These are phyloP conservation scores for Auricularia heimuer DNA, from an alignment of 768 basidiomycete species.

Conservation along the genomic window DNA sequence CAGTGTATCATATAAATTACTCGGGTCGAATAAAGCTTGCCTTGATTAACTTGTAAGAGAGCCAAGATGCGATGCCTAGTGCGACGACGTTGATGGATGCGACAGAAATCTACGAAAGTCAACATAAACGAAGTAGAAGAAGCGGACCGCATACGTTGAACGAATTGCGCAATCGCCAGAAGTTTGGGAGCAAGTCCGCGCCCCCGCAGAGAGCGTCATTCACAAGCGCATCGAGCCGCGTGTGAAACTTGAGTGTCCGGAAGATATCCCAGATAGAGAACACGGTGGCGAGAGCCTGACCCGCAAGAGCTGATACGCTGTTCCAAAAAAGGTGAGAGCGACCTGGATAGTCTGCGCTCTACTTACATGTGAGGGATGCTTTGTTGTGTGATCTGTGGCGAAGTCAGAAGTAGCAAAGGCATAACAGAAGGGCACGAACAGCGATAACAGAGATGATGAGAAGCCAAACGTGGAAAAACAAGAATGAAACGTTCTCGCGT, in stretches of 20 bases:
- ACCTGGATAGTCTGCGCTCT: no score
- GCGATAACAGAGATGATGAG: neutral
- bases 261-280: slow-evolving; percentile 39
- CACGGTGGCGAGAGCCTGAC: slow-evolving; percentile 35
- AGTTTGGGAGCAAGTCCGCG: slow-evolving; percentile 31
- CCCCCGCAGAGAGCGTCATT: slow-evolving; percentile 30
- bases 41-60: neutral
- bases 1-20: slow-evolving; percentile 26
- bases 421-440: no score
- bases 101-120: slow-evolving; percentile 42
- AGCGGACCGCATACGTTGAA: slow-evolving; percentile 27
- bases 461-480: neutral
- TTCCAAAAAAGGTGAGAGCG: neutral
- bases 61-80: slow-evolving; percentile 25
- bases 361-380: neutral
- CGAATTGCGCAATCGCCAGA: slow-evolving; percentile 31
- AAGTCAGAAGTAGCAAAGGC: no score
- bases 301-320: slow-evolving; percentile 32
- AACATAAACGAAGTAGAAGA: slow-evolving; percentile 8
- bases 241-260: slow-evolving; percentile 23
- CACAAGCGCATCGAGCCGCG: slow-evolving; percentile 26
- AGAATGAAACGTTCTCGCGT: neutral
- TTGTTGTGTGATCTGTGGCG: neutral
- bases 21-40: neutral
- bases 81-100: slow-evolving; percentile 36